Evolutionary conservation across 2,329 filamentous ascomycete species (phyloP), one percentile per base, ranked within the genome.

Genomic region (Arthrobotrys entomopaga): DNA sequence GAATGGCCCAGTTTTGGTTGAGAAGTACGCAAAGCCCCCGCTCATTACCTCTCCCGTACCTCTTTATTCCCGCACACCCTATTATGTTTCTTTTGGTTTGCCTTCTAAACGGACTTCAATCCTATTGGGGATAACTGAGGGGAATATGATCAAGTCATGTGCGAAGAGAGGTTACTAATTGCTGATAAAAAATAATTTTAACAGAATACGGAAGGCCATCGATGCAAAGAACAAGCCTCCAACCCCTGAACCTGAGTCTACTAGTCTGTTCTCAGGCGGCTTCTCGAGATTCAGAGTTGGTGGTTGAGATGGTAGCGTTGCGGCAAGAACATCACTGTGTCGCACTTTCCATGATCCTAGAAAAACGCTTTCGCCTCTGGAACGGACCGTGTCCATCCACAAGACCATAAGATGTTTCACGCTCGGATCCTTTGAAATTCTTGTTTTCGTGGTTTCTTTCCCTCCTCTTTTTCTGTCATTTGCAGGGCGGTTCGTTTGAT

Each of bases 1-100:
- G 81, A 96, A 96, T 80, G 95, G 94, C 0, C 92, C 93, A 0
- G 85, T 92, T 46, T 81, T 99, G 75, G 82, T 99, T n/a, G 94
- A 98, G 83, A 99, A 99, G 91, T 92, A 86, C 77, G 85, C 79
- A 22, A 34, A 8, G 5, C 29, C 29, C 29, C 29, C 29, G 5
- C 10, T 34, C 6, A 1, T 42, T 19, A 19, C 43, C 38, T 50
- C 52, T 26, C 19, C 43, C 53, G 43, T 13, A 34, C 56, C 66
- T 34, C 54, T 24, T 29, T 34, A 15, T 26, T 54, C 50, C 34
- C 58, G 58, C 29, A 42, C 49, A 20, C 52, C 24, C 29, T 34
- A 34, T 49, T 49, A 42, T 50, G n/a, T 46, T 19, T 46, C 42
- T n/a, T 6, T 46, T 46, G 15, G 52, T 19, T 57, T 43, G 34